These are phyloP conservation scores for Trichoderma sp. DNA, from an alignment of 2,329 filamentous ascomycete species.

Conservation along the genomic window DNA sequence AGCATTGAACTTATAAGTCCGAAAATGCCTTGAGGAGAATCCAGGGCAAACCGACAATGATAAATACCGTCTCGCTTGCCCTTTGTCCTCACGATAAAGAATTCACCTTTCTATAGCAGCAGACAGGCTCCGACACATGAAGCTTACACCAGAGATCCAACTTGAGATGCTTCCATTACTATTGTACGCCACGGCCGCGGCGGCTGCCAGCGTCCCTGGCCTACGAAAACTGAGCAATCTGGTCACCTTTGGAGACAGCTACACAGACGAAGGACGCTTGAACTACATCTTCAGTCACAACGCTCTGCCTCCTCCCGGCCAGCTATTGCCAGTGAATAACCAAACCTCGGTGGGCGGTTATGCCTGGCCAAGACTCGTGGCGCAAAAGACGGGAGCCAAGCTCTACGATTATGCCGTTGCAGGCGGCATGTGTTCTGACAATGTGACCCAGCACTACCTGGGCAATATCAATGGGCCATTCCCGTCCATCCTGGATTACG, in stretches of 20 bases:
- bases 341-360: constrained; percentile 65
- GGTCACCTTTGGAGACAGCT: constrained; percentile 74
- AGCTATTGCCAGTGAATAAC: constrained; percentile 48
- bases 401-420: constrained; percentile 71
- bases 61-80: neutral
- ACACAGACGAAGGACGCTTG: constrained; percentile 71
- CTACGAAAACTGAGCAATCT: constrained; percentile 48
- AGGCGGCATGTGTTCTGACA: constrained; percentile 72
- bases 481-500: constrained; percentile 58
- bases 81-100: neutral
- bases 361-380: constrained; percentile 68
- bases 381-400: constrained; percentile 57
- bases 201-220: constrained; percentile 1
- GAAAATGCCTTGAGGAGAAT: neutral
- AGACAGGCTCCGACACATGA: neutral
- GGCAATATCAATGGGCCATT: constrained; percentile 53
- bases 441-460: constrained; percentile 45
- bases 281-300: constrained; percentile 64
- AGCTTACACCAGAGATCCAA: neutral
- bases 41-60: neutral
- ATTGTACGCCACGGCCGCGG: neutral
- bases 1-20: neutral
- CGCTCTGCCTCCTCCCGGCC: constrained; percentile 62
- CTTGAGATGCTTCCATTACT: constrained; percentile 9
- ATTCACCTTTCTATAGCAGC: neutral